Evolutionary conservation across 2,329 filamentous ascomycete genomes (phyloP), one percentile per base, ranked within the genome.

Genomic region (Colletotrichum phormii): DNA sequence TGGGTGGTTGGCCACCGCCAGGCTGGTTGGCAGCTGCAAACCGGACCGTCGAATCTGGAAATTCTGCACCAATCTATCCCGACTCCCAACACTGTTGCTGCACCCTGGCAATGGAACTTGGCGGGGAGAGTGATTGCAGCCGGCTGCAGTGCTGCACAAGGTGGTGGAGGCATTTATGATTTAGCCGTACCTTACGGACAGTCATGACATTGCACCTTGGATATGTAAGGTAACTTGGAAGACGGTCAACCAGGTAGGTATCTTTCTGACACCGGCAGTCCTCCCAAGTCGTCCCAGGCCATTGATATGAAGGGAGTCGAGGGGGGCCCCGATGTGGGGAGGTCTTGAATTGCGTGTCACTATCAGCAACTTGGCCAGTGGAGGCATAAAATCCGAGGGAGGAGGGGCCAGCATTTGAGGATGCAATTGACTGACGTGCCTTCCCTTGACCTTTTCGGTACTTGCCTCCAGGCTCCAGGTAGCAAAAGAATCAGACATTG

Each of bases 1-100:
- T 35, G 33, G 7, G 8, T 8, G 8, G 11, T 35, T 49, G 55
- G n/a, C 22, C 60, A 42, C 15, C 35, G 22, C 33, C 29, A 46
- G 55, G 35, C 37, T 11, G 68, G 63, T 67, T 71, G 29, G 37
- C 63, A 62, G 46, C 64, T 55, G 63, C 63, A 71, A 31, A 42
- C 42, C 35, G 53, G 53, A 57, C 35, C 58, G 18, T 22, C 26
- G n/a, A 53, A 37, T 11, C 55, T 67, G 46, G 31, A 42, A 42
- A 15, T 42, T 42, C 37, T 15, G 37, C 18, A 37, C 53, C 53
- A 57, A 35, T 26, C 46, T 55, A 57, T 49, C 37, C 31, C 35
- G 42, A 35, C 26, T 24, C n/a, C 35, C n/a, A 7, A 1, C 35
- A n/a, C 51, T 62, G 22, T 7, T 18, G 61, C 29, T 18, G 61